Evolutionary conservation across 192 early-diverging fungal genomes (phyloP).

Genomic region (Chytriomyces confervae): DNA sequence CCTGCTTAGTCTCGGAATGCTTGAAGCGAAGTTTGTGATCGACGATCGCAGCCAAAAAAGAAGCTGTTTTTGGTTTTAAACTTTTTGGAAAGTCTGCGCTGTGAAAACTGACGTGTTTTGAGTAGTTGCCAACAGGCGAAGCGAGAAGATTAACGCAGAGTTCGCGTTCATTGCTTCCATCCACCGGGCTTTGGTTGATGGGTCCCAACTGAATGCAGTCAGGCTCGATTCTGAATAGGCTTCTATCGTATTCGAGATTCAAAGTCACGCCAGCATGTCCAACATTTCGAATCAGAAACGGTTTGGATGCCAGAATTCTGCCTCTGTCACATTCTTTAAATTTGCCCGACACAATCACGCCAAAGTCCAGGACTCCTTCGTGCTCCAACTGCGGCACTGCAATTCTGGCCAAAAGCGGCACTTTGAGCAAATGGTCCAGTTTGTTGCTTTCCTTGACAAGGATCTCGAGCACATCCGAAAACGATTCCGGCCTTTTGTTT

Average conservation of each 20-base stretch:
- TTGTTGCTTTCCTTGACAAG: constrained; percentile 25
- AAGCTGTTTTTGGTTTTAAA: background rate
- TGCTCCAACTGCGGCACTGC: constrained; percentile 38
- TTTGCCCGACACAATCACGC: constrained; percentile 31
- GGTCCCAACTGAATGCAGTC: constrained; percentile 1
- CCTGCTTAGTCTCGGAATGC: constrained; percentile 12
- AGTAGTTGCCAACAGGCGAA: constrained; percentile 30
- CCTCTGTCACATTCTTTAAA: background rate
- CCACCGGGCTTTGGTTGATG: background rate
- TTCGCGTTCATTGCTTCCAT: background rate
- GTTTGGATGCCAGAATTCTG: background rate
- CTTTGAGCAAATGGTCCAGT: constrained; percentile 25
- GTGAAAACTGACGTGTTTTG: constrained; percentile 22
- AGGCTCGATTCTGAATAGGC: constrained; percentile 1
- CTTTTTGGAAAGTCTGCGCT: background rate
- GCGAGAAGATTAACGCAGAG: constrained; percentile 44
- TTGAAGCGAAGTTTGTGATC: constrained; percentile 47
- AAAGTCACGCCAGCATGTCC: constrained; percentile 8
- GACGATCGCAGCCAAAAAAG: constrained; percentile 37
- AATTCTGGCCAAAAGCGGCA: constrained; percentile 43
- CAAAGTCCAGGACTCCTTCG: constrained; percentile 47
- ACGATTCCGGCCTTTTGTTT: background rate
- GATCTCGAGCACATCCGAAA: constrained; percentile 35
- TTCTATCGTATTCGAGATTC: constrained; percentile 14
- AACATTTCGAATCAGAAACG: background rate